Evolutionary conservation across 2,329 filamentous ascomycete species (phyloP).

Genomic region (Claviceps fusiformis): DNA sequence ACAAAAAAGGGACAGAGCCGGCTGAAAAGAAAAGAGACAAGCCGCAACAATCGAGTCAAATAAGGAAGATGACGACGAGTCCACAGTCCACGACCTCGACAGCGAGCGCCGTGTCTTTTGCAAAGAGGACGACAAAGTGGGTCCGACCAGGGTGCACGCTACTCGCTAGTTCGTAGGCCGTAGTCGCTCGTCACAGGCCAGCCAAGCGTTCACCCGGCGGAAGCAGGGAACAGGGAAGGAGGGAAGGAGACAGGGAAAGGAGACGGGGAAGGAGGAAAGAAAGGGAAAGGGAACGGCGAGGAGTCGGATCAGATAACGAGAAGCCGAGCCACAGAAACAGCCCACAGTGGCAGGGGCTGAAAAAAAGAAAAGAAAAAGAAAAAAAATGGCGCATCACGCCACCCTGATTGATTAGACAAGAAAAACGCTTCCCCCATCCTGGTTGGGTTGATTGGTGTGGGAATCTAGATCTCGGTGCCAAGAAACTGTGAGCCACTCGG

Average conservation of each 20-base stretch:
- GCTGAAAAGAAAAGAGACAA: no score
- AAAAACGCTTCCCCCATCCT: neutral
- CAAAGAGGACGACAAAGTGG: neutral
- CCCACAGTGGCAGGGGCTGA: no score
- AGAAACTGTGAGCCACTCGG: neutral
- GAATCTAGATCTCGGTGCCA: neutral
- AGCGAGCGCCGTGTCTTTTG: neutral
- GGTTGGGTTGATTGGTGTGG: neutral
- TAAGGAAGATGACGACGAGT: neutral
- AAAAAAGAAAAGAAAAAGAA: no score
- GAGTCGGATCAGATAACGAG: slow-evolving; percentile 6
- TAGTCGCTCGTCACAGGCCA: no score
- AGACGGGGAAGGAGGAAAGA: neutral
- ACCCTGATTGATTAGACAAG: slow-evolving; percentile 4
- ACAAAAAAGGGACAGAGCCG: neutral
- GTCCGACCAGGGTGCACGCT: neutral
- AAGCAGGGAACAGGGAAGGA: no score
- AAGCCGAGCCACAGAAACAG: neutral
- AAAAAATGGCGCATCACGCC: slow-evolving; percentile 1
- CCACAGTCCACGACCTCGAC: neutral
- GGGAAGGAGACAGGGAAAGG: no score
- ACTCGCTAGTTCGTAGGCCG: no score
- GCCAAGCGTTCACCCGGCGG: no score
- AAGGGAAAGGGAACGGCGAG: neutral
- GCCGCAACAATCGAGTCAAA: no score